Conservation (phyloP, 2,329 filamentous ascomycete species). For the Didymella segeticola region DNA sequence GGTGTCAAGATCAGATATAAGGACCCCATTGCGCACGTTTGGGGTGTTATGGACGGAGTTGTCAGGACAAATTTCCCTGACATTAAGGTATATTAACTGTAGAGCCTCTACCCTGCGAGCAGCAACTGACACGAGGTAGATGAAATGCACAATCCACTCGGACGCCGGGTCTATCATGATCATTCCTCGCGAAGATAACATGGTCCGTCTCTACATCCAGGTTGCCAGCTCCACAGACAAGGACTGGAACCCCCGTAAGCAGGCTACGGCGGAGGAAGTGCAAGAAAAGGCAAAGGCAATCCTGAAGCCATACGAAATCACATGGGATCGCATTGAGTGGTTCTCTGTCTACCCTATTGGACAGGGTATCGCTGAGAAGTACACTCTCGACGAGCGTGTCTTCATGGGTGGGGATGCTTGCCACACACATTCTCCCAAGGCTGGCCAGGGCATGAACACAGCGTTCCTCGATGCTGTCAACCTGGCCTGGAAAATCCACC, state of each 20-base stretch:
- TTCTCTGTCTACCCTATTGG: slow-evolving; percentile 71
- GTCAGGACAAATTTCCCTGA: slow-evolving; percentile 69
- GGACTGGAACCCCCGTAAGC: slow-evolving; percentile 68
- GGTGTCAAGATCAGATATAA: slow-evolving; percentile 70
- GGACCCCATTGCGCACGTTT: slow-evolving; percentile 68
- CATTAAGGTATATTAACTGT: slow-evolving; percentile 57
- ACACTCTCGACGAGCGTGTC: slow-evolving; percentile 68
- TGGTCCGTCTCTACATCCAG: slow-evolving; percentile 64
- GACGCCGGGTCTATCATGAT: slow-evolving; percentile 70
- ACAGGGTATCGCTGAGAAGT: slow-evolving; percentile 69
- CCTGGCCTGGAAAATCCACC: slow-evolving; percentile 94
- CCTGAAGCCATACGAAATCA: slow-evolving; percentile 64
- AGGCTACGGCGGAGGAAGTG: slow-evolving; percentile 65
- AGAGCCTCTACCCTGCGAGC: neutral
- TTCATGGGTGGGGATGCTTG: slow-evolving; percentile 72
- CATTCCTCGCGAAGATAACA: slow-evolving; percentile 62
- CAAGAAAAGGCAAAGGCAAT: slow-evolving; percentile 65
- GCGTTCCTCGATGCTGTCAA: slow-evolving; percentile 75
- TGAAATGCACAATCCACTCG: slow-evolving; percentile 73
- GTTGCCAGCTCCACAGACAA: slow-evolving; percentile 67
- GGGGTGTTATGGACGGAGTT: slow-evolving; percentile 72
- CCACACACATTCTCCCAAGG: slow-evolving; percentile 69
- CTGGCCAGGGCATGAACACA: slow-evolving; percentile 70
- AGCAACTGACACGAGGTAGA: slow-evolving; percentile 48
- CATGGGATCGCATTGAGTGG: slow-evolving; percentile 71